Evolutionary conservation across 306 rosid genomes (phyloP), one percentile per base, ranked within the genome.

Genomic region (Ochetophila trinervis): DNA sequence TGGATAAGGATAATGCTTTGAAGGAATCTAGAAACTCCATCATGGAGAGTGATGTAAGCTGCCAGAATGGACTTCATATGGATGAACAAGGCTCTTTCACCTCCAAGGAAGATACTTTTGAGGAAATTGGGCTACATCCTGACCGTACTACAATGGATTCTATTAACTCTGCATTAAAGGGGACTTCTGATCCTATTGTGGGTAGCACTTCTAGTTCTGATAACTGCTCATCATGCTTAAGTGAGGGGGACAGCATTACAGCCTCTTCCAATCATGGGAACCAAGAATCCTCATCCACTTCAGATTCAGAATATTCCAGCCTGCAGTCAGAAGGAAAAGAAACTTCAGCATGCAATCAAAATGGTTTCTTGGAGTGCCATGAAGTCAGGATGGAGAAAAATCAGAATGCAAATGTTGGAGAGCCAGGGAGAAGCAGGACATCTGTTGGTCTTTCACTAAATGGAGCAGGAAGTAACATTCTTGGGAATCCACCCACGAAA

Each of bases 291-390:
- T 90, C 90, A 16, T 78, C 91, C 69, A 82, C 89, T 58, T 88
- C 99, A 34, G 97, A 90, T 84, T 94, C 99, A 22, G 97, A 93
- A 60, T 96, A 90, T 77, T 80, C 86, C 60, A 82, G 88, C 84
- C 96, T 65, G 75, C 91, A 79, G 66, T 94, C 83, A 49, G 99
- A 87, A 69, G 85, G 74, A 74, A 86, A 84, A 74, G 94, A 84
- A 24, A 78, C 68, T 69, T 76, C 72, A 45, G 75, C 60, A 32
- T 63, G 71, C 57, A 60, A 32, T 77, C 82, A 80, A 74, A 86
- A 74, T 73, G 85, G 73, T 53, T 75, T 84, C 79, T 75, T 80
- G 30, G 83, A 78, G 52, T 74, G 80, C 78, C 88, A 45, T 52
- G 78, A 78, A 78, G 73, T 52, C 79, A 77, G 66, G 19, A 4